phyloP scores from a whole-genome alignment of 176 grass and related monocot genomes.

The Oryza glumipatula region DNA sequence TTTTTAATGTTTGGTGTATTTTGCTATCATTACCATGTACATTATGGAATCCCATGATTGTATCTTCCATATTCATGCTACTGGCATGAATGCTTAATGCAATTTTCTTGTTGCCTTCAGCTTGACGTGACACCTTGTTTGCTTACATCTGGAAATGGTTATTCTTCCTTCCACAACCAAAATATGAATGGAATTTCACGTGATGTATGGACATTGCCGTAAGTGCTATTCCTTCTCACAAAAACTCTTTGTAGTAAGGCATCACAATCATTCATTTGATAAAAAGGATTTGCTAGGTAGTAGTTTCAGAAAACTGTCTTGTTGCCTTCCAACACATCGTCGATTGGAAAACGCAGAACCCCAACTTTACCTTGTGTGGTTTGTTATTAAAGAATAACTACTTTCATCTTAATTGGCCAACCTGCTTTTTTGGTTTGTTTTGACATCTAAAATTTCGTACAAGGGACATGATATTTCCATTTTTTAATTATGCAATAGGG shows the following conservation, averaged over 20 bases:
- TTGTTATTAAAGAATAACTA: background rate
- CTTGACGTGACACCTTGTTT: conserved; percentile 93
- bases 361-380: conserved; percentile 12
- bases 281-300: no score
- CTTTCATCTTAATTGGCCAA: conserved; percentile 7
- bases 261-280: background rate
- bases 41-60: background rate
- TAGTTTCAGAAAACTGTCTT: background rate
- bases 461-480: background rate
- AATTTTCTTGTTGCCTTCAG: conserved; percentile 55
- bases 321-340: background rate
- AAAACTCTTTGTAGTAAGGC: conserved; percentile 4
- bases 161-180: conserved; percentile 48
- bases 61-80: conserved; percentile 20
- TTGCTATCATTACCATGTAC: background rate
- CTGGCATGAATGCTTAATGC: background rate
- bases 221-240: conserved; percentile 45
- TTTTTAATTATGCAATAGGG: background rate
- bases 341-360: background rate
- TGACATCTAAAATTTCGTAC: background rate
- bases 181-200: conserved; percentile 43
- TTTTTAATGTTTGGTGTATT: background rate
- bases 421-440: conserved; percentile 11
- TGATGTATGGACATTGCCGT: conserved; percentile 90
- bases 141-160: conserved; percentile 72